These are phyloP conservation scores for Lachnellula hyalina DNA, from an alignment of 2,329 filamentous ascomycete species.

Conservation along the genomic window DNA sequence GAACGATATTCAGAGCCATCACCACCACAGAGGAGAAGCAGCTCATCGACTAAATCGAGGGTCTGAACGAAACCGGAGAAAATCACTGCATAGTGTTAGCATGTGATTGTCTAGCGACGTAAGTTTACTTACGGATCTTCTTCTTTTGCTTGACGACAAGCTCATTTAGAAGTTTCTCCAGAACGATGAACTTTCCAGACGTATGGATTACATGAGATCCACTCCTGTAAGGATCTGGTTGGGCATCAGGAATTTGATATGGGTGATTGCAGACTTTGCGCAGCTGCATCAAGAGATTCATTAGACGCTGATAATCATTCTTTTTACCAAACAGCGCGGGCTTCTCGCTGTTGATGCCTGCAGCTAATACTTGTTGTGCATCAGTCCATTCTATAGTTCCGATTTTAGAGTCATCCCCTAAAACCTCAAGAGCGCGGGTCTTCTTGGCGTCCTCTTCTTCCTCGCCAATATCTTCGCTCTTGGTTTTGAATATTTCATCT, in stretches of 20 bases:
- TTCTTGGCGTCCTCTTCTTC: slow-evolving; percentile 35
- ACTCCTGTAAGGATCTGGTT: slow-evolving; percentile 54
- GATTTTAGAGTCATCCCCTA: slow-evolving; percentile 27
- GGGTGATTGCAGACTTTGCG: slow-evolving; percentile 93
- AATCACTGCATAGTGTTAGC: slow-evolving; percentile 47
- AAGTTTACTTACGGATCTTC: slow-evolving; percentile 69
- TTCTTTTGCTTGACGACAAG: slow-evolving; percentile 59
- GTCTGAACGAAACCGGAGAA: slow-evolving; percentile 94
- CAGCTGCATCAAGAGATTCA: slow-evolving; percentile 92
- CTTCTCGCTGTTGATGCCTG: slow-evolving; percentile 34
- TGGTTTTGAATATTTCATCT: slow-evolving; percentile 46
- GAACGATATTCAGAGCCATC: slow-evolving; percentile 65
- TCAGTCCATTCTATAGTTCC: slow-evolving; percentile 42
- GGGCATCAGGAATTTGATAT: slow-evolving; percentile 38
- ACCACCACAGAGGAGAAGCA: slow-evolving; percentile 46
- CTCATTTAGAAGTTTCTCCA: slow-evolving; percentile 81
- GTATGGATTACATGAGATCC: slow-evolving; percentile 83
- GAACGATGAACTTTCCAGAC: slow-evolving; percentile 77
- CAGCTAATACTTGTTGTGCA: slow-evolving; percentile 38
- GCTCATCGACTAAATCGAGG: slow-evolving; percentile 87
- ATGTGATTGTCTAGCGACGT: background rate
- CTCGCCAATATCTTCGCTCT: slow-evolving; percentile 35
- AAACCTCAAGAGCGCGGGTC: slow-evolving; percentile 33
- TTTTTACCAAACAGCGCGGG: slow-evolving; percentile 24
- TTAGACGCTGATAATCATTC: slow-evolving; percentile 52